Evolutionary conservation across 805 yeast species (phyloP).

Genomic region (Metschnikowia colocasiae): DNA sequence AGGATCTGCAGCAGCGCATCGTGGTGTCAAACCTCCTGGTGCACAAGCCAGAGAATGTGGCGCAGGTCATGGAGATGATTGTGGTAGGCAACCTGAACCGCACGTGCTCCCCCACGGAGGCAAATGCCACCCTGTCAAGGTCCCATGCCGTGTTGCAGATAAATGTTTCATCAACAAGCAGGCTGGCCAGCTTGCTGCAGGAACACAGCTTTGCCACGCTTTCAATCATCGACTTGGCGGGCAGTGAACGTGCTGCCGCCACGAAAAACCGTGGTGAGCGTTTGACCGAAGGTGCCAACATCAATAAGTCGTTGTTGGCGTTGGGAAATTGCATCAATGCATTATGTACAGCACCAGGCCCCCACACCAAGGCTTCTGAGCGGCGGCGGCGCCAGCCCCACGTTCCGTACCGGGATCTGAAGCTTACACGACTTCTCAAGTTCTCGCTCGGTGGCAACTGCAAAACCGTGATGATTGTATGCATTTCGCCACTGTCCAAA

Average conservation of each 20-base stretch:
- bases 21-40: constrained; percentile 67
- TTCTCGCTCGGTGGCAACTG: constrained; percentile 93
- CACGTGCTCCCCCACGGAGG: constrained; percentile 84
- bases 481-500: constrained; percentile 79
- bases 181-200: constrained; percentile 61
- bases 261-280: constrained; percentile 81
- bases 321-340: constrained; percentile 94
- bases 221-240: constrained; percentile 89
- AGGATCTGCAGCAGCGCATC: constrained; percentile 62
- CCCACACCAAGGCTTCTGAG: constrained; percentile 29
- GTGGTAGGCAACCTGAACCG: constrained; percentile 69
- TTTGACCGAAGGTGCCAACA: constrained; percentile 88
- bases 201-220: constrained; percentile 74
- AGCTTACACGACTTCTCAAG: constrained; percentile 79
- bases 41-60: constrained; percentile 58
- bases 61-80: constrained; percentile 77
- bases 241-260: constrained; percentile 90
- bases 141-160: constrained; percentile 93
- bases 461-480: constrained; percentile 93
- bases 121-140: constrained; percentile 85
- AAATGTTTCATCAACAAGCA: constrained; percentile 56
- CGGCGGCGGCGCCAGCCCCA: constrained; percentile 62
- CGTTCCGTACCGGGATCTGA: constrained; percentile 89
- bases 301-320: constrained; percentile 82
- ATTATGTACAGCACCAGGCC: constrained; percentile 42